Evolutionary conservation across 2,329 filamentous ascomycete genomes (phyloP).

Genomic region (Endoconidiophora laricicola): DNA sequence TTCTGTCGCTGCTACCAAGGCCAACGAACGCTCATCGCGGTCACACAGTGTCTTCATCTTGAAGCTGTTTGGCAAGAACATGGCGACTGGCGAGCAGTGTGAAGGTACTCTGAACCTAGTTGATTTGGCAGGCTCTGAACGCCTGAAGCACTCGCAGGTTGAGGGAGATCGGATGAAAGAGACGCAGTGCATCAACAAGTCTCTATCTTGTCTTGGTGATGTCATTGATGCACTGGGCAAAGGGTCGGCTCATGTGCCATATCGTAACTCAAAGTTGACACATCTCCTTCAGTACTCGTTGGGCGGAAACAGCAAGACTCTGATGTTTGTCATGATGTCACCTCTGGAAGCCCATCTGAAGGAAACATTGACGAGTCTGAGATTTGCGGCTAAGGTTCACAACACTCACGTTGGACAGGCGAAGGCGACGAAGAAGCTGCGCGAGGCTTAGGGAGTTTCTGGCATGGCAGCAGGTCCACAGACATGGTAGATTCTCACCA

Average conservation of each 20-base stretch:
- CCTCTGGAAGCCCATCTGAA: conserved; percentile 78
- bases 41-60: conserved; percentile 95
- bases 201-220: conserved; percentile 77
- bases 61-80: conserved; percentile 56
- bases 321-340: conserved; percentile 99
- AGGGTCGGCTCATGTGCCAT: conserved; percentile 73
- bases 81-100: conserved; percentile 61
- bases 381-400: conserved; percentile 87
- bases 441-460: neutral
- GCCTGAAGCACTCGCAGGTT: conserved; percentile 71
- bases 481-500: neutral
- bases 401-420: conserved; percentile 88
- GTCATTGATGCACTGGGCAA: conserved; percentile 87
- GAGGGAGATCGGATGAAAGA: conserved; percentile 80
- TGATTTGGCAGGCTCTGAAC: conserved; percentile 84
- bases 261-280: conserved; percentile 91
- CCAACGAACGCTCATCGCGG: conserved; percentile 85
- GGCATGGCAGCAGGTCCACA: neutral
- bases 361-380: conserved; percentile 85
- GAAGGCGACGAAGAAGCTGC: conserved; percentile 51
- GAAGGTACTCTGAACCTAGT: conserved; percentile 93
- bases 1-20: conserved; percentile 89
- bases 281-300: conserved; percentile 89
- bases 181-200: conserved; percentile 96
- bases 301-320: conserved; percentile 87